phyloP scores from a whole-genome alignment of 1,139 yeast species.

The Lodderomyces orthopsilosis region DNA sequence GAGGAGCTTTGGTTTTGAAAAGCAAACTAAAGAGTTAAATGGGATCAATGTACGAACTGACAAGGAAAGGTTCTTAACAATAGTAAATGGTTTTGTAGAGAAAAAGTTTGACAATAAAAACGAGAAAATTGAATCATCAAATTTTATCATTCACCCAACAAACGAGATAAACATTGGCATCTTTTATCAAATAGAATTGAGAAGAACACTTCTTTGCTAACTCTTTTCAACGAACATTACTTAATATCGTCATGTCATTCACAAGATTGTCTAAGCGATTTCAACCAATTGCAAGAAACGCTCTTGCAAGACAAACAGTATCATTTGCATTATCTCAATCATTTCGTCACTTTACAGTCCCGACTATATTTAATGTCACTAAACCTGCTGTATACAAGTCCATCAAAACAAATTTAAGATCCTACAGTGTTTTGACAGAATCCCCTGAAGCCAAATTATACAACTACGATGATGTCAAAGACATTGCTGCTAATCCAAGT shows the following conservation, averaged over 20 bases:
- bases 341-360: neutral
- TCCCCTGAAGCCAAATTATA: constrained; percentile 50
- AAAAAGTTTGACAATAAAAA: neutral
- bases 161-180: neutral
- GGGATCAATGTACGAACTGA: too few relatives aligned
- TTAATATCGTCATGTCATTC: neutral
- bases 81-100: too few relatives aligned
- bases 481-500: constrained; percentile 39
- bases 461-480: constrained; percentile 55
- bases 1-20: neutral
- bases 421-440: constrained; percentile 30
- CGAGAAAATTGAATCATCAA: constrained; percentile 1
- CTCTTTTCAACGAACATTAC: neutral
- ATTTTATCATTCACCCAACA: constrained; percentile 1
- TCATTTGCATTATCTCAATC: neutral
- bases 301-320: neutral
- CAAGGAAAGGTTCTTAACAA: too few relatives aligned
- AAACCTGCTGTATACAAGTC: constrained; percentile 1
- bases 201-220: neutral
- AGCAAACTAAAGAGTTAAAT: too few relatives aligned
- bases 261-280: constrained; percentile 1
- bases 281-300: neutral
- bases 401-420: constrained; percentile 13
- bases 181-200: neutral
- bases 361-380: constrained; percentile 4